Evolutionary conservation across 768 basidiomycete genomes (phyloP), one percentile per base, ranked within the genome.

Genomic region (Naganishia vishniacii): DNA sequence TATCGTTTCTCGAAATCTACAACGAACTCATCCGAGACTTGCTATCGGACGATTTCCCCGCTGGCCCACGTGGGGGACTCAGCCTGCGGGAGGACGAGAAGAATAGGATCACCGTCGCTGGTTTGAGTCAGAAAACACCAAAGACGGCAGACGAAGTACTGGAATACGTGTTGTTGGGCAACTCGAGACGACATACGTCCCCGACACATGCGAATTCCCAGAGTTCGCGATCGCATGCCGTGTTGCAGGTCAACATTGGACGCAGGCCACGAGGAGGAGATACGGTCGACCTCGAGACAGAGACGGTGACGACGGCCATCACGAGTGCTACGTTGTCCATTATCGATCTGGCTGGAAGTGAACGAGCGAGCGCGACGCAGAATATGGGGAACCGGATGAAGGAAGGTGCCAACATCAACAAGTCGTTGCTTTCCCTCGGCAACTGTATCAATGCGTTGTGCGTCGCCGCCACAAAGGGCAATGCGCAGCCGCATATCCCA

Each of bases 331-430:
- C 92, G 2, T 84, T 99, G 15, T 94, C 91, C 25, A 97, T 99
- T 72, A 99, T 99, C 72, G 95, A 99, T 79, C 82, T 99, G 62
- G 95, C 95, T 6, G 95, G 95, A 28, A 94, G 91, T 70, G 95
- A 99, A 75, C 85, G 95, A 15, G 95, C 95, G 18, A 88, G 92
- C 18, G 95, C 92, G 0, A 98, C 94, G 7, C 86, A 83, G 40
- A 99, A 99, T 78, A 93, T 95, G 87, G 95, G 95, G 29, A 88
- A 93, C 72, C 87, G 95, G 20, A 94, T 98, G 89, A 86, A 93
- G 40, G 95, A 99, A 75, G 95, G 95, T 37, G 93, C 94, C 64
- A 97, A 98, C 75, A 99, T 99, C 81, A 99, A 99, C 80, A 94
- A 97, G 77, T 97, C 93, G 31, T 85, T 99, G 23, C 86, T 99